phyloP scores from a whole-genome alignment of 2,329 filamentous ascomycete species.

The Xylariaceae sp. region DNA sequence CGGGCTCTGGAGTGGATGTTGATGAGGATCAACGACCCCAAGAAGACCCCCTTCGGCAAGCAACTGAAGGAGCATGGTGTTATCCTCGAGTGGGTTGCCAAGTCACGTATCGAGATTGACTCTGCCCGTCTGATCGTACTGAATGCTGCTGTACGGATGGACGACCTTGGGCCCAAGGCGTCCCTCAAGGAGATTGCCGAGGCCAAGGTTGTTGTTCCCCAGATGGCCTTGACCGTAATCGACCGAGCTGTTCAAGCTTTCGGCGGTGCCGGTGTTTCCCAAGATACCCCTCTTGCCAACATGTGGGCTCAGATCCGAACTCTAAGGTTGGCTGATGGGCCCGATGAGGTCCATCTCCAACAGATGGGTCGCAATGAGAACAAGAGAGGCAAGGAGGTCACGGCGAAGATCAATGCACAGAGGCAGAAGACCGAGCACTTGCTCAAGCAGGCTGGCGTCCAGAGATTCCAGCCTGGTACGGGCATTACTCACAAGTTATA shows the following conservation, averaged over 20 bases:
- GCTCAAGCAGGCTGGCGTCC: slow-evolving; percentile 54
- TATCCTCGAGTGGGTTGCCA: slow-evolving; percentile 91
- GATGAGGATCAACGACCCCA: slow-evolving; percentile 85
- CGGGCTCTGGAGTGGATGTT: slow-evolving; percentile 92
- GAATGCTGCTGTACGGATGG: slow-evolving; percentile 94
- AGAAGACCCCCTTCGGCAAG: slow-evolving; percentile 89
- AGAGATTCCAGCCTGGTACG: slow-evolving; percentile 46
- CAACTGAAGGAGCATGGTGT: slow-evolving; percentile 84
- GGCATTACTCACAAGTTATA: slow-evolving; percentile 50
- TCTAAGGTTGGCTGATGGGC: slow-evolving; percentile 83
- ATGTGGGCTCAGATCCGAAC: slow-evolving; percentile 82
- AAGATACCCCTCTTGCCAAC: slow-evolving; percentile 86
- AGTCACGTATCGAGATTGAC: slow-evolving; percentile 90
- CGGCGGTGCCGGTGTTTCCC: slow-evolving; percentile 83
- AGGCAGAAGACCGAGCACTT: slow-evolving; percentile 61
- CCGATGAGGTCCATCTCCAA: slow-evolving; percentile 89
- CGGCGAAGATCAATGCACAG: slow-evolving; percentile 61
- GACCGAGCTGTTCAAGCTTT: slow-evolving; percentile 93
- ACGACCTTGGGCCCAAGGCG: slow-evolving; percentile 80
- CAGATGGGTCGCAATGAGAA: slow-evolving; percentile 82
- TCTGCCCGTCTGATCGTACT: slow-evolving; percentile 84
- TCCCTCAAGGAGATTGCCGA: slow-evolving; percentile 91
- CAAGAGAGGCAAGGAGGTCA: slow-evolving; percentile 58
- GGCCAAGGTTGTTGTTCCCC: slow-evolving; percentile 88
- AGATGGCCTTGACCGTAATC: slow-evolving; percentile 78